These are phyloP conservation scores for Leccinum barrowsii DNA, from an alignment of 768 basidiomycete species.

Conservation along the genomic window DNA sequence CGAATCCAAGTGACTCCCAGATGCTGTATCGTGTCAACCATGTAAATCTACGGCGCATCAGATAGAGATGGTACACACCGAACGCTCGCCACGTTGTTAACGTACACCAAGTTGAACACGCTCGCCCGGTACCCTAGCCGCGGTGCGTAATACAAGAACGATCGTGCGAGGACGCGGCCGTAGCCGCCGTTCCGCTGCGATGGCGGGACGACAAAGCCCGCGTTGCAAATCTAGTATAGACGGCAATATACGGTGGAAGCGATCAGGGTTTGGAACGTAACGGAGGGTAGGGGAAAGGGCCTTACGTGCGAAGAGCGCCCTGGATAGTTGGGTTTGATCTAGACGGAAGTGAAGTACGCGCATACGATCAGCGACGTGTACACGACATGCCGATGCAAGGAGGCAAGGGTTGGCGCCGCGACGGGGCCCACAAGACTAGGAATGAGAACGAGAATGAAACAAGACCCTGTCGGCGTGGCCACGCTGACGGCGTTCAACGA, in stretches of 20 bases:
- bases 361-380: constrained; percentile 2
- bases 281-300: constrained; percentile 9
- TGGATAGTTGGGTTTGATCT: constrained; percentile 88
- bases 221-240: constrained; percentile 71
- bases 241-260: not conserved
- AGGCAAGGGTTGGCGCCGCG: not conserved
- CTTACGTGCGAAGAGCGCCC: constrained; percentile 86
- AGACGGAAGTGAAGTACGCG: not conserved
- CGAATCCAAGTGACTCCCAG: constrained; percentile 84
- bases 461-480: not conserved
- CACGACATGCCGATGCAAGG: not conserved
- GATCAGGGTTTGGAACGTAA: not conserved
- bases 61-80: constrained; percentile 39
- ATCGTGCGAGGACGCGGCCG: constrained; percentile 69
- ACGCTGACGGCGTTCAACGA: not conserved
- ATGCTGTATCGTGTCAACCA: constrained; percentile 41
- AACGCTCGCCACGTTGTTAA: constrained; percentile 74
- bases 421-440: not conserved
- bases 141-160: constrained; percentile 80
- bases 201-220: constrained; percentile 78
- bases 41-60: not conserved
- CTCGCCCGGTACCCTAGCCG: constrained; percentile 71
- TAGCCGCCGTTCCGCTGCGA: constrained; percentile 60
- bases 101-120: constrained; percentile 91
- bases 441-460: not conserved